Conservation (phyloP, 202 grass and related monocot species). For the Bolboschoenoplectus hybrid region DNA sequence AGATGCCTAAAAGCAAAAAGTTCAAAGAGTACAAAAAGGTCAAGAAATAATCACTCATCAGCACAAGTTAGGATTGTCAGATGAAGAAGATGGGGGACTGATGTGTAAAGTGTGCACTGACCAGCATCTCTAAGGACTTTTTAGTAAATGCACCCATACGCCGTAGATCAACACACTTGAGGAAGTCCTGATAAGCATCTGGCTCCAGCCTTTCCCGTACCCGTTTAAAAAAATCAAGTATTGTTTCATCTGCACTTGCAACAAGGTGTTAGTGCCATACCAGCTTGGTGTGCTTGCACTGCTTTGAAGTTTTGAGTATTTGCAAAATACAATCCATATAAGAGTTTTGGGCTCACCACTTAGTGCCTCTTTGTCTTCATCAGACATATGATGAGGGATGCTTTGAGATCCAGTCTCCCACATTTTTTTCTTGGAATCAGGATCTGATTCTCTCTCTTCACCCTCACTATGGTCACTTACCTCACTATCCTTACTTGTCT, state of each 20-base stretch:
- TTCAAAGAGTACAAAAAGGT: slow-evolving; percentile 22
- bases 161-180: slow-evolving; percentile 95
- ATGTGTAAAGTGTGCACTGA: slow-evolving; percentile 43
- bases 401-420: slow-evolving; percentile 36
- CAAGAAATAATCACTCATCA: slow-evolving; percentile 22
- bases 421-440: slow-evolving; percentile 24
- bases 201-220: slow-evolving; percentile 84
- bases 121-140: slow-evolving; percentile 87
- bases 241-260: slow-evolving; percentile 62
- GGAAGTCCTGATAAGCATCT: slow-evolving; percentile 90
- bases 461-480: slow-evolving; percentile 21
- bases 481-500: slow-evolving; percentile 26
- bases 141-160: slow-evolving; percentile 86
- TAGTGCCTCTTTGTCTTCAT: neutral
- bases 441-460: slow-evolving; percentile 33
- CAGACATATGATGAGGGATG: slow-evolving; percentile 17
- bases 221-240: slow-evolving; percentile 80
- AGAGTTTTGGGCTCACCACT: slow-evolving; percentile 16
- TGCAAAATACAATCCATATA: neutral
- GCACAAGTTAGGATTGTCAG: neutral
- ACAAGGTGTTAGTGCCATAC: slow-evolving; percentile 19
- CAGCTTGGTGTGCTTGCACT: neutral
- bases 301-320: neutral
- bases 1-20: slow-evolving; percentile 57
- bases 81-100: slow-evolving; percentile 19